Evolutionary conservation across 192 early-diverging fungal genomes (phyloP), one percentile per base, ranked within the genome.

Genomic region (Podila epigama): DNA sequence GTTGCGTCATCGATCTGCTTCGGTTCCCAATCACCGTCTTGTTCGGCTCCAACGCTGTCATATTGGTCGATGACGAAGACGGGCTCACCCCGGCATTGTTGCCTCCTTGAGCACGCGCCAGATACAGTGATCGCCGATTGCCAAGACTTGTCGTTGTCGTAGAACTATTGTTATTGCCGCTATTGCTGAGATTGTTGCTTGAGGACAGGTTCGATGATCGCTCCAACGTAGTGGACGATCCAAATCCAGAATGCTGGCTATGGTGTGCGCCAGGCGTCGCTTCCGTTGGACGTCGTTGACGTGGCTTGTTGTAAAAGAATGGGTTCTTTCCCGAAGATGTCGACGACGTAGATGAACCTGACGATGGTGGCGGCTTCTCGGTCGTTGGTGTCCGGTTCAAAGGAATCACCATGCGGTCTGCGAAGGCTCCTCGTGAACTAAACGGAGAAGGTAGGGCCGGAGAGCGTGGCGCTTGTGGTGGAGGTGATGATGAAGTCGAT

Each of bases 311-410:
- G 52, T 53, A 75, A 32, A 77, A 77, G 33, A 52, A 77, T 5
- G 73, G 73, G 27, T 77, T 77, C 53, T 77, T 77, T 28, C 73
- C 73, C 1, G 73, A 77, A 2, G 72, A 63, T 3, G 66, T 55
- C 4, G 73, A 68, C 5, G 73, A 68, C 3, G 50, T 37, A 0
- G 66, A 68, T 9, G 3, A 20, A 9, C n/a, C n/a, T n/a, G n/a
- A n/a, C n/a, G n/a, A n/a, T n/a, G n/a, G n/a, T n/a, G n/a, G n/a
- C n/a, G 73, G 73, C 33, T 53, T 63, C 42, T 77, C 73, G 6
- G 11, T 44, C 11, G 73, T 59, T 2, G 66, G 73, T n/a, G 73
- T 77, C 5, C 73, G 41, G 27, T 68, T 66, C 11, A 77, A 25
- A 0, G 73, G 73, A 28, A 77, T 77, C 13, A 77, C 31, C 11